Evolutionary conservation across 2,329 filamentous ascomycete species (phyloP), one percentile per base, ranked within the genome.

Genomic region (Raffaelea albimanens): DNA sequence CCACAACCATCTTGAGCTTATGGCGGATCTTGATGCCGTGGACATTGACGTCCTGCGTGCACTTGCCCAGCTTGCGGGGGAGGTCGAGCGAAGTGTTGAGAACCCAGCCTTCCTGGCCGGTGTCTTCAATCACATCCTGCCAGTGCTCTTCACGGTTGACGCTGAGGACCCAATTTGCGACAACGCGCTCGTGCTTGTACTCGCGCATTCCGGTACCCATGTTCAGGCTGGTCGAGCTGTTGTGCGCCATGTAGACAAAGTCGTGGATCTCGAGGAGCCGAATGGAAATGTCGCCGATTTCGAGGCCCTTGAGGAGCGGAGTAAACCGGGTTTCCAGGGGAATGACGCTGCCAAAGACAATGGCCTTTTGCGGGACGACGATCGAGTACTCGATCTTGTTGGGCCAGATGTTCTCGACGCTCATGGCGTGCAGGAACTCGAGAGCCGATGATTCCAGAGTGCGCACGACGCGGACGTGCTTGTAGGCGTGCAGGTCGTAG

Each of bases 321-420:
- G 89, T 87, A 53, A 97, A 82, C 53, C 86, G 81, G 69, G 96
- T 91, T 57, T 95, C 83, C 50, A 95, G 75, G 1, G 82, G 80
- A 43, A 97, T 82, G 20, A 76, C 76, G n/a, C 87, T 94, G 44
- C 93, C 93, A 58, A 96, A 95, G 18, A 95, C 85, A 46, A 95
- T 84, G 2, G 93, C 93, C 68, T 96, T 96, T 59, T 88, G 90
- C 0, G 93, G 91, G 11, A 95, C 87, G 49, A 87, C 81, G 53
- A 98, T 89, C 25, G 88, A 91, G 68, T 98, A 98, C 63, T 95
- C 87, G 57, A 97, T 79, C 71, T 98, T 98, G 70, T 95, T 93
- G 5, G 89, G 86, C 93, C 93, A 98, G 53, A 95, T 85, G 60
- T 96, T 96, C 65, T 96, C 90, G 54, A 97, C 90, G 53, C 87